phyloP scores from a whole-genome alignment of 2,329 filamentous ascomycete species.

The Rosellinia necatrix region DNA sequence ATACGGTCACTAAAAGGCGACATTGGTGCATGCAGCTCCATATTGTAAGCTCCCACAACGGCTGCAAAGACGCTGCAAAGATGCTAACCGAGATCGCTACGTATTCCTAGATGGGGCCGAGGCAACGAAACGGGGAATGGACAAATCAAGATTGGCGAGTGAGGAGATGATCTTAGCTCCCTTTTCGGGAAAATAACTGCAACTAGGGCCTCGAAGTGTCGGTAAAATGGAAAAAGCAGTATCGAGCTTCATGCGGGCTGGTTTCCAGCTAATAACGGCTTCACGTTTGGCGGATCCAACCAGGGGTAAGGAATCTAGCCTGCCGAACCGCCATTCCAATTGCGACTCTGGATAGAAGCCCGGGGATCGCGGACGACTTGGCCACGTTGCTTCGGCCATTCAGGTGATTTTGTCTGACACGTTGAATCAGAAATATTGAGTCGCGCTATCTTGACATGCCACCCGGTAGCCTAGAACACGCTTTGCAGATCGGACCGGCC shows the following conservation, averaged over 20 bases:
- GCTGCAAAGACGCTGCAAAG: slow-evolving; percentile 3
- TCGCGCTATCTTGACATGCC: slow-evolving; percentile 1
- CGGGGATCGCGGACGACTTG: background rate
- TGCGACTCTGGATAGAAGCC: background rate
- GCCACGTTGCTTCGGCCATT: slow-evolving; percentile 3
- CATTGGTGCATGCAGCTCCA: slow-evolving; percentile 18
- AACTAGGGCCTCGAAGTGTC: slow-evolving; percentile 25
- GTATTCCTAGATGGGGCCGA: slow-evolving; percentile 6
- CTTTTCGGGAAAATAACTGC: slow-evolving; percentile 27
- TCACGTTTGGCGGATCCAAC: slow-evolving; percentile 26
- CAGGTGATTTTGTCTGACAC: background rate
- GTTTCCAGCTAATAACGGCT: slow-evolving; percentile 26
- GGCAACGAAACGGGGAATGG: slow-evolving; percentile 13
- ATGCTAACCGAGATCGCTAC: too few relatives aligned
- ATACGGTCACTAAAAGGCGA: slow-evolving; percentile 5
- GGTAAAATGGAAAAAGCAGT: slow-evolving; percentile 35
- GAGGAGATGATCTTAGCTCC: slow-evolving; percentile 24
- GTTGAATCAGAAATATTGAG: slow-evolving; percentile 18
- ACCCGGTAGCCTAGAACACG: slow-evolving; percentile 14
- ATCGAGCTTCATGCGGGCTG: slow-evolving; percentile 30
- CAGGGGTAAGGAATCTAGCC: slow-evolving; percentile 15
- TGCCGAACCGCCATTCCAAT: too few relatives aligned
- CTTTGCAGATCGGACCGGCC: slow-evolving; percentile 9
- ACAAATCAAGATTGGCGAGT: slow-evolving; percentile 12
- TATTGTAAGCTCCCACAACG: slow-evolving; percentile 8